A percentile compares a stretch with the other conserved stretches of the same genome.
These are phyloP conservation scores for Delonix regia DNA, from an alignment of 306 rosid genomes.

Conservation along the genomic window DNA sequence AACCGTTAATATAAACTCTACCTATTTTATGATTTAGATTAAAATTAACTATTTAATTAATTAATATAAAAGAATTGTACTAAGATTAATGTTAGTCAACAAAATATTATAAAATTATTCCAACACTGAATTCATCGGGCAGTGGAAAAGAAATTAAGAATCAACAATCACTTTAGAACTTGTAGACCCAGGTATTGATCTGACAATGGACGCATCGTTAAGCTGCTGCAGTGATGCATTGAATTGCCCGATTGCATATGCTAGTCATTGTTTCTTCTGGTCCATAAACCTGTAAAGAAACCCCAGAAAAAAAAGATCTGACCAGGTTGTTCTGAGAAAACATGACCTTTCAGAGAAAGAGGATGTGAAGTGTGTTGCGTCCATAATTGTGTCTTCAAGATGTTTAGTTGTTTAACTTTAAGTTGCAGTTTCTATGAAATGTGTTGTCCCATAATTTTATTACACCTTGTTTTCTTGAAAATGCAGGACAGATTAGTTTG, in stretches of 20 bases:
- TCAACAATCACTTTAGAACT: conserved; percentile 26
- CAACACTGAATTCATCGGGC: too few species aligned
- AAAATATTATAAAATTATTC: too few species aligned
- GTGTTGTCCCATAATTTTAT: background rate
- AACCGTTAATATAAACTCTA: too few species aligned
- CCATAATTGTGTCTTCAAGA: background rate
- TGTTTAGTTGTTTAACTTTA: background rate
- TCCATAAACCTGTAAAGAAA: conserved; percentile 75
- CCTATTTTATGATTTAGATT: too few species aligned
- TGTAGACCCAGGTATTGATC: conserved; percentile 17
- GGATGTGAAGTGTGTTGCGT: background rate
- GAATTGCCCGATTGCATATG: conserved; percentile 94
- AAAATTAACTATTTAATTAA: too few species aligned
- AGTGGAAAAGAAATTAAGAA: conserved; percentile 27
- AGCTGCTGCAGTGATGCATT: conserved; percentile 84
- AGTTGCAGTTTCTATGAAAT: background rate
- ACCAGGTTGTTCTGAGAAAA: background rate
- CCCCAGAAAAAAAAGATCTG: conserved; percentile 13
- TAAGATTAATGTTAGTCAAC: too few species aligned
- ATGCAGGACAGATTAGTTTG: background rate
- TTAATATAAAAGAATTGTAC: too few species aligned
- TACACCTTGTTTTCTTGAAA: background rate
- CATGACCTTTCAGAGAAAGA: background rate
- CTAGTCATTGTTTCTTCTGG: conserved; percentile 99
- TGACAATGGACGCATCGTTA: conserved; percentile 30